Evolutionary conservation across 2,329 filamentous ascomycete species (phyloP).

Genomic region (Curvularia hawaiiensis): DNA sequence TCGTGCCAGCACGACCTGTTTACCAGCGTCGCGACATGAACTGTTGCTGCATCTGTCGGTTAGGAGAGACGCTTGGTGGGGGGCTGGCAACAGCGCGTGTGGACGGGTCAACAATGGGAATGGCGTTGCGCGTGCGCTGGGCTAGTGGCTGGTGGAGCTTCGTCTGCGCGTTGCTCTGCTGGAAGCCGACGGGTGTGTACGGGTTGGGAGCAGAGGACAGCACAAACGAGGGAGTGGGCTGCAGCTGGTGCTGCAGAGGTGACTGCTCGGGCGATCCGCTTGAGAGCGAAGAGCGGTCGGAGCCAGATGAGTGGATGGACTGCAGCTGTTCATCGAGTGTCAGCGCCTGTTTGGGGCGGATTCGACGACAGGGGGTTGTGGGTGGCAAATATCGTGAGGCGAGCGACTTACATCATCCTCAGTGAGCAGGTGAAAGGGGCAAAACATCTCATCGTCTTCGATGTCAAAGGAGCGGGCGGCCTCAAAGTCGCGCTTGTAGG

Average conservation of each 20-base stretch:
- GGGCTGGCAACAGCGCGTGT: constrained; percentile 92
- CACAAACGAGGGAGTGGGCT: constrained; percentile 71
- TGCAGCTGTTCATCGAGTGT: constrained; percentile 67
- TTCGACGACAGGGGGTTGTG: constrained; percentile 27
- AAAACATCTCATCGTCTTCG: constrained; percentile 96
- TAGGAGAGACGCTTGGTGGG: constrained; percentile 72
- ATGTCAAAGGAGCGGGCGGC: constrained; percentile 92
- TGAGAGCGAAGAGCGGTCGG: constrained; percentile 92
- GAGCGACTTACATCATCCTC: constrained; percentile 78
- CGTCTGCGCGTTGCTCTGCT: constrained; percentile 60
- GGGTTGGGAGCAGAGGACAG: constrained; percentile 69
- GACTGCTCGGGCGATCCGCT: constrained; percentile 93
- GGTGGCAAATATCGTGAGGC: constrained; percentile 31
- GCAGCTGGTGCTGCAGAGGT: constrained; percentile 81
- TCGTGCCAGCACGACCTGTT: constrained; percentile 37
- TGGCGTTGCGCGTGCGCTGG: constrained; percentile 89
- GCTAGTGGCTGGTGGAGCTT: constrained; percentile 92
- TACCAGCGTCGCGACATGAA: constrained; percentile 57
- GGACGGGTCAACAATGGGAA: constrained; percentile 95
- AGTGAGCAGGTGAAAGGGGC: constrained; percentile 82
- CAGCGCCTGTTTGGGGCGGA: constrained; percentile 34
- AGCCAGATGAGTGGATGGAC: constrained; percentile 86
- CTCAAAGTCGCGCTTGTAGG: constrained; percentile 88
- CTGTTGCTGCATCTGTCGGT: constrained; percentile 64
- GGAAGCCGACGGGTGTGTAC: constrained; percentile 65